Percentiles rank a stretch among this genome's conserved stretches.
These are phyloP conservation scores for Epichloe hybrida DNA, from an alignment of 2,329 filamentous ascomycete genomes.

Conservation along the genomic window DNA sequence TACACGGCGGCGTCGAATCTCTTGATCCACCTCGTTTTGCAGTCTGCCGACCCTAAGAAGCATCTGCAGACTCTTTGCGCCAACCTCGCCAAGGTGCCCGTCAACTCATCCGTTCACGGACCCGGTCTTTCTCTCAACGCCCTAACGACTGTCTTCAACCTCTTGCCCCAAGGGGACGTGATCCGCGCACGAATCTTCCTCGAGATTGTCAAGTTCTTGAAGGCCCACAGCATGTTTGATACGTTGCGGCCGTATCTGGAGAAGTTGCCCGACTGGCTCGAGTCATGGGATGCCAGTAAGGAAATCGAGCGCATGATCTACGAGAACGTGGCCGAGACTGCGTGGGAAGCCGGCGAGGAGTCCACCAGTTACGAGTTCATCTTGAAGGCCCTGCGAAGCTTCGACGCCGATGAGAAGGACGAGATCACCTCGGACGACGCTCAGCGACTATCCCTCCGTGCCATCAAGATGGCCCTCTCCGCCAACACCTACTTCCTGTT, in stretches of 20 bases:
- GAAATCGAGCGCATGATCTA: constrained; percentile 79
- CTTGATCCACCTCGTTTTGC: constrained; percentile 81
- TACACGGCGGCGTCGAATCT: constrained; percentile 95
- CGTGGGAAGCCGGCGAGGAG: constrained; percentile 62
- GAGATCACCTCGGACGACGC: constrained; percentile 46
- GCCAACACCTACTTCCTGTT: constrained; percentile 52
- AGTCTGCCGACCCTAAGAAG: constrained; percentile 72
- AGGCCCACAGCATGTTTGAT: constrained; percentile 63
- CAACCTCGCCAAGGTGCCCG: constrained; percentile 77
- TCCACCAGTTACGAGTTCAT: constrained; percentile 56
- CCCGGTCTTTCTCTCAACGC: constrained; percentile 76
- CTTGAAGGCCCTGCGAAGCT: constrained; percentile 47
- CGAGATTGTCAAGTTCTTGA: constrained; percentile 75
- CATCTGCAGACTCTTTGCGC: constrained; percentile 80
- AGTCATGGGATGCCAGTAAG: constrained; percentile 67
- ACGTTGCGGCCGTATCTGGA: constrained; percentile 71
- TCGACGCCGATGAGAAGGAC: constrained; percentile 40
- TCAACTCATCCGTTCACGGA: constrained; percentile 74
- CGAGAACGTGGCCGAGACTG: constrained; percentile 67
- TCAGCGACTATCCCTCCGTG: constrained; percentile 44
- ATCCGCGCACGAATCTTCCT: constrained; percentile 84
- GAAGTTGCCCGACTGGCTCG: constrained; percentile 69
- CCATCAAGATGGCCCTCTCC: constrained; percentile 39
- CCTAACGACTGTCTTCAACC: constrained; percentile 93
- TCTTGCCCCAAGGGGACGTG: constrained; percentile 61